Percentiles rank a stretch among this genome's conserved stretches.
Conservation (phyloP, 2,329 filamentous ascomycete species). For the Hymenotorrendiella dingleyae region DNA sequence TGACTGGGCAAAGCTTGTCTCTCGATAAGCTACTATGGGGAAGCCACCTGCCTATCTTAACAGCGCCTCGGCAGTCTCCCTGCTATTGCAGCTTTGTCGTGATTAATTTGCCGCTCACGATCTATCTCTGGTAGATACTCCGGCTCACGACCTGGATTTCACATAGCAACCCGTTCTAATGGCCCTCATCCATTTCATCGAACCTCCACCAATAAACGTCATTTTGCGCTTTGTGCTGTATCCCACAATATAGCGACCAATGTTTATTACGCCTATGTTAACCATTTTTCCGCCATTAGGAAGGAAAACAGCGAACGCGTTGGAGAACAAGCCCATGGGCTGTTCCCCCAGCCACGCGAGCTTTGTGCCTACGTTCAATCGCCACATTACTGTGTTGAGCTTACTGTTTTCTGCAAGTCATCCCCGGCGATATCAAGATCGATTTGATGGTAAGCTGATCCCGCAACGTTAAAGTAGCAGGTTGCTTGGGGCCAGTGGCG, state of each 20-base stretch:
- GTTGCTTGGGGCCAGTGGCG: too few relatives aligned
- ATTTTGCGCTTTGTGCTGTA: neutral
- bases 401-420: neutral
- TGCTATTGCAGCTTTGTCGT: too few relatives aligned
- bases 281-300: neutral
- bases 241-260: neutral
- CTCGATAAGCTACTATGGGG: neutral
- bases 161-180: neutral
- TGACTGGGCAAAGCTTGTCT: neutral
- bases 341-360: neutral
- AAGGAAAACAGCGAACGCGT: neutral
- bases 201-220: neutral
- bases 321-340: neutral
- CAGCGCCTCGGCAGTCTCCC: neutral
- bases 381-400: too few relatives aligned
- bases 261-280: neutral
- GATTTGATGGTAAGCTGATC: neutral
- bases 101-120: neutral
- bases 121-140: neutral
- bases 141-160: neutral
- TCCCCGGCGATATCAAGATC: neutral
- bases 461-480: too few relatives aligned
- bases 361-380: too few relatives aligned
- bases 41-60: conserved; percentile 1
- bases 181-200: neutral